These are phyloP conservation scores for Penicillium waksmanii DNA, from an alignment of 495 filamentous ascomycete species.

Conservation along the genomic window DNA sequence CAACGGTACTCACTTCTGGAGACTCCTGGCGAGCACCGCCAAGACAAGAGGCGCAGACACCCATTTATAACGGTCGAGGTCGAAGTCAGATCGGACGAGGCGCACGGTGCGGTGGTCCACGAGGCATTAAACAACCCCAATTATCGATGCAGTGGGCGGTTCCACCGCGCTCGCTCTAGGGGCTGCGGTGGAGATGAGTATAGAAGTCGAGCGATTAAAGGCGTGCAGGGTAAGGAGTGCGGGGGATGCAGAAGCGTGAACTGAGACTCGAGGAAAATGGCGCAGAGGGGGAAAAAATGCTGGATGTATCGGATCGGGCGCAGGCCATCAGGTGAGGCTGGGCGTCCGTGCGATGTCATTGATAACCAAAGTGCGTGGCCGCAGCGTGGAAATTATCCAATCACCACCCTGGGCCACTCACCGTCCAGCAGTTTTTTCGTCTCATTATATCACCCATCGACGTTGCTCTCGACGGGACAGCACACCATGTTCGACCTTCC, in stretches of 20 bases:
- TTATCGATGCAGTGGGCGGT: slow-evolving; percentile 14
- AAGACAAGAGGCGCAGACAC: slow-evolving; percentile 56
- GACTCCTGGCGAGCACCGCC: slow-evolving; percentile 48
- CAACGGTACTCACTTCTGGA: slow-evolving; percentile 45
- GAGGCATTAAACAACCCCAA: slow-evolving; percentile 34
- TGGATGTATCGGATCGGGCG: slow-evolving; percentile 6
- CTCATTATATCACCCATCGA: neutral
- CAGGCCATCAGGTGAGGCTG: slow-evolving; percentile 23
- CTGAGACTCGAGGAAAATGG: slow-evolving; percentile 17
- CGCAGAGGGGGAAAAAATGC: slow-evolving; percentile 15
- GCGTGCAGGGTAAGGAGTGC: slow-evolving; percentile 24
- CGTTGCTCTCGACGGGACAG: neutral
- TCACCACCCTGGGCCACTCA: neutral
- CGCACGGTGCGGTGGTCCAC: slow-evolving; percentile 29
- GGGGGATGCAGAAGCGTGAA: slow-evolving; percentile 14
- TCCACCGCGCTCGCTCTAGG: slow-evolving; percentile 14
- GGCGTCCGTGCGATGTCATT: slow-evolving; percentile 36
- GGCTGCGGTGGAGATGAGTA: neutral
- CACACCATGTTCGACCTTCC: slow-evolving; percentile 47
- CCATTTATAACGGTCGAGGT: slow-evolving; percentile 42
- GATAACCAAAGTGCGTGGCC: slow-evolving; percentile 33
- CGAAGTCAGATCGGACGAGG: slow-evolving; percentile 7
- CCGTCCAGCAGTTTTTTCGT: slow-evolving; percentile 11
- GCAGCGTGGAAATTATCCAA: slow-evolving; percentile 21
- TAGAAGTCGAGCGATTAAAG: neutral